Conservation (phyloP, 345 rosid genomes). For the Ceriops tagal region DNA sequence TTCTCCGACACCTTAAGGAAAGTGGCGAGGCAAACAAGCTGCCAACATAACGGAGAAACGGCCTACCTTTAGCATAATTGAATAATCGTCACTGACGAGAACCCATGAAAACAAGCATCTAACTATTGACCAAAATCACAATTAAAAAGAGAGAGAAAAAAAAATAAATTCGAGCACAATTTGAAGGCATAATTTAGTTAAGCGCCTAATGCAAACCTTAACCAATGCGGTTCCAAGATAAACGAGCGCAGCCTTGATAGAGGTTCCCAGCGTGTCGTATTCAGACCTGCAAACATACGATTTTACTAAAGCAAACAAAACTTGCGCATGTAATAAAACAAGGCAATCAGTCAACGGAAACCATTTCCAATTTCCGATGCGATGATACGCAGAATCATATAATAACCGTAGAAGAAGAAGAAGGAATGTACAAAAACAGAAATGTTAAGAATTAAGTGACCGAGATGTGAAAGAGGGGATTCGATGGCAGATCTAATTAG, state of each 20-base stretch:
- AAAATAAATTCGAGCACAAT: neutral
- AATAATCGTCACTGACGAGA: too few species aligned
- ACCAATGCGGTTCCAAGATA: conserved; percentile 86
- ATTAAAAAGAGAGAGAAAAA: neutral
- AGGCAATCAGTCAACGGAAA: neutral
- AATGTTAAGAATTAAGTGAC: too few species aligned
- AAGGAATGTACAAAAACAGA: too few species aligned
- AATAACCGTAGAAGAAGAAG: too few species aligned
- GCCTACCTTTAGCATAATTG: neutral
- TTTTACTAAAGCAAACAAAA: too few species aligned
- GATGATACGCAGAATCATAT: too few species aligned
- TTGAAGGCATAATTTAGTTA: neutral
- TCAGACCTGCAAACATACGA: conserved; percentile 57
- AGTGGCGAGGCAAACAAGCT: conserved; percentile 96
- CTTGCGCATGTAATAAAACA: neutral
- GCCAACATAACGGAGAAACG: conserved; percentile 23
- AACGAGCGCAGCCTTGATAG: conserved; percentile 81
- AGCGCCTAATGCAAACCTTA: conserved; percentile 49
- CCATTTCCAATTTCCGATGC: too few species aligned
- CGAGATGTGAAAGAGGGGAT: neutral
- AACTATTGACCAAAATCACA: neutral
- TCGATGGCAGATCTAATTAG: conserved; percentile 4
- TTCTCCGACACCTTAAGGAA: conserved; percentile 89
- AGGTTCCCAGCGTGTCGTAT: conserved; percentile 95
- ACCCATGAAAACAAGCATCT: neutral